phyloP scores from a whole-genome alignment of 495 filamentous ascomycete species.

The Chaetomium fimeti region DNA sequence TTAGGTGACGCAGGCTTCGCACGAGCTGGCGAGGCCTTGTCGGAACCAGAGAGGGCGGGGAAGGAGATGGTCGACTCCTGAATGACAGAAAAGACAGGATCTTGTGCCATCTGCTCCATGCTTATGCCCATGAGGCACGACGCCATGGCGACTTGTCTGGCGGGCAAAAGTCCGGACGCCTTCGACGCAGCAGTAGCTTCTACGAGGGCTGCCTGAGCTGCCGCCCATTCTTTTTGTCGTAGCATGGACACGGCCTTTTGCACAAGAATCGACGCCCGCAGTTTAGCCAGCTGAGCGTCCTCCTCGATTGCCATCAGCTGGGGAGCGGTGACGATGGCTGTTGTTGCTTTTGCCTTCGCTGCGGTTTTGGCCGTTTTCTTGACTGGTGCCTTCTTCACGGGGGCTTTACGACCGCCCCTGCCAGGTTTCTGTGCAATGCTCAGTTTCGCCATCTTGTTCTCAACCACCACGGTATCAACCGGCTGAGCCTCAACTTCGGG shows the following conservation, averaged over 20 bases:
- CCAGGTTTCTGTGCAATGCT: conserved; percentile 43
- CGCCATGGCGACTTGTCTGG: conserved; percentile 57
- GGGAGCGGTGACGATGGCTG: conserved; percentile 23
- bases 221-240: conserved; percentile 54
- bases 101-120: conserved; percentile 65
- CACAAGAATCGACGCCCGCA: conserved; percentile 62
- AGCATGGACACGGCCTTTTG: conserved; percentile 61
- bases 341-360: conserved; percentile 30
- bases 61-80: conserved; percentile 88
- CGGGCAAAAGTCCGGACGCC: conserved; percentile 42
- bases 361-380: conserved; percentile 25
- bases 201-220: conserved; percentile 52
- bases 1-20: conserved; percentile 33
- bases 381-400: conserved; percentile 21
- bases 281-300: conserved; percentile 55
- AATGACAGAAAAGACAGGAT: conserved; percentile 84
- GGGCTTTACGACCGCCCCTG: conserved; percentile 24
- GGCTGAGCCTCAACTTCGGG: conserved; percentile 15
- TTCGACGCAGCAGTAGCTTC: conserved; percentile 46
- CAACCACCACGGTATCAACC: conserved; percentile 33
- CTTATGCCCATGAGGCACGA: conserved; percentile 58
- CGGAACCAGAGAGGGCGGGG: conserved; percentile 56
- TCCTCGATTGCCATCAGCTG: conserved; percentile 32
- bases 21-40: conserved; percentile 26
- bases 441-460: conserved; percentile 49